These are phyloP conservation scores for Auxenochlorella pyrenoidosa DNA, from an alignment of 139 green algal species.

Conservation along the genomic window DNA sequence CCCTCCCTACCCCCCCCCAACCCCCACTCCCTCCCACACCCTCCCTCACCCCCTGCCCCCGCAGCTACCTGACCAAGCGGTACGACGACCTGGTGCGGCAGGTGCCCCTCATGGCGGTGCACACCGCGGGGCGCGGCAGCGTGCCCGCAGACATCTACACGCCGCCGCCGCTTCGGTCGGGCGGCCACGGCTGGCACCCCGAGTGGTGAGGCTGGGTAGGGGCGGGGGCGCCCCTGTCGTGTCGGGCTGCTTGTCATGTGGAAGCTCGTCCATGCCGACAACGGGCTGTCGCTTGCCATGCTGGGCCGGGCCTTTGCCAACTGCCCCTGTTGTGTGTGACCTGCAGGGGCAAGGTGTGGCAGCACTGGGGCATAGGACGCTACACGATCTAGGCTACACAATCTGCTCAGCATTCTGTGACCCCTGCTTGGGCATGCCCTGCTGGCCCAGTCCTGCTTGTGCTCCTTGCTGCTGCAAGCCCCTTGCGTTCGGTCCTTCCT, in stretches of 20 bases:
- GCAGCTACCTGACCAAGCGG: constrained; percentile 50
- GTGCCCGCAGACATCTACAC: constrained; percentile 59
- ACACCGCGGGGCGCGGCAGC: constrained; percentile 33
- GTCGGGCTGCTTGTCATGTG: too few species aligned
- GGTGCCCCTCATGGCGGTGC: constrained; percentile 61
- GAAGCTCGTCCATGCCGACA: too few species aligned
- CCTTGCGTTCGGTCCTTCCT: too few species aligned
- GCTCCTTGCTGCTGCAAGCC: too few species aligned
- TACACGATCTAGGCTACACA: constrained; percentile 18
- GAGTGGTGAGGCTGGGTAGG: constrained; percentile 50
- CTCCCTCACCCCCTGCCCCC: not conserved
- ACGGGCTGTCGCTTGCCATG: not conserved
- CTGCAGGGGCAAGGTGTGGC: constrained; percentile 47
- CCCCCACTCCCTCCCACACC: not conserved
- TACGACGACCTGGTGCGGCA: constrained; percentile 60
- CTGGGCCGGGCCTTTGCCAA: not conserved
- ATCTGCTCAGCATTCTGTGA: too few species aligned
- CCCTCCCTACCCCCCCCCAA: too few species aligned
- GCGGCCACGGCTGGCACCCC: constrained; percentile 60
- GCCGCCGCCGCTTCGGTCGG: constrained; percentile 52
- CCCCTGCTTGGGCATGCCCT: too few species aligned
- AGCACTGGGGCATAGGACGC: constrained; percentile 44
- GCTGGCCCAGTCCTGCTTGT: too few species aligned
- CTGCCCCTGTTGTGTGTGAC: not conserved
- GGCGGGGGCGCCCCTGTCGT: too few species aligned